Evolutionary conservation across 805 yeast genomes (phyloP).

Genomic region (Clavispora carvajalis): DNA sequence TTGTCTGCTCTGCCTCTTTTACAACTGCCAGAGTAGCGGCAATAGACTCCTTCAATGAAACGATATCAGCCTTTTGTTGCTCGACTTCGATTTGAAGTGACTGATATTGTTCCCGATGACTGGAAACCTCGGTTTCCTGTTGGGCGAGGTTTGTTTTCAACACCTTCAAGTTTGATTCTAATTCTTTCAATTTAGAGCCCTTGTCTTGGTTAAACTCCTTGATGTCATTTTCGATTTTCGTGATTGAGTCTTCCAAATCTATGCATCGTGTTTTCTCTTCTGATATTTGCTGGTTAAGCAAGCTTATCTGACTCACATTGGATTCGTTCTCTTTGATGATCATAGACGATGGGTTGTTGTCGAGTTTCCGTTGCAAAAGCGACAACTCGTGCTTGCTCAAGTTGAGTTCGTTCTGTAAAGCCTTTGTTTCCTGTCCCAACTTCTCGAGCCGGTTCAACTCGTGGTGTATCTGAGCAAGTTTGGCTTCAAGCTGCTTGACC

Average conservation of each 20-base stretch:
- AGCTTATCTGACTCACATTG: constrained; percentile 41
- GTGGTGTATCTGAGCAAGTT: constrained; percentile 34
- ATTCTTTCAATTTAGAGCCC: constrained; percentile 68
- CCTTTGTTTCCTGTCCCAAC: constrained; percentile 45
- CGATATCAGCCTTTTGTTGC: constrained; percentile 56
- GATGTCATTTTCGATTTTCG: constrained; percentile 65
- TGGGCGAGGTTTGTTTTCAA: constrained; percentile 29
- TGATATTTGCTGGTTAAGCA: constrained; percentile 37
- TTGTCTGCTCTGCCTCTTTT: constrained; percentile 18
- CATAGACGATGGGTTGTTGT: constrained; percentile 50
- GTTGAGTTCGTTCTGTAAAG: constrained; percentile 54
- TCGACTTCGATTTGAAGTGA: constrained; percentile 65
- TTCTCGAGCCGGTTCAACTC: constrained; percentile 40
- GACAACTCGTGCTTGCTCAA: constrained; percentile 56
- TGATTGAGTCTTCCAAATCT: constrained; percentile 40
- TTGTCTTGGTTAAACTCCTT: constrained; percentile 76
- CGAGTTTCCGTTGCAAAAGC: constrained; percentile 49
- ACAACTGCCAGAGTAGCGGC: constrained; percentile 29
- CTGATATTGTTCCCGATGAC: constrained; percentile 52
- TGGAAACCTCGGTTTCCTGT: constrained; percentile 39
- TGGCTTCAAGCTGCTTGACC: constrained; percentile 36
- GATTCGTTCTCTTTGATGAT: constrained; percentile 47
- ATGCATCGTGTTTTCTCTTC: constrained; percentile 20
- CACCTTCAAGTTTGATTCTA: constrained; percentile 46
- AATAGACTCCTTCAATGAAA: constrained; percentile 38